phyloP scores from a whole-genome alignment of 495 filamentous ascomycete species.

The Penicillium diatomitis region DNA sequence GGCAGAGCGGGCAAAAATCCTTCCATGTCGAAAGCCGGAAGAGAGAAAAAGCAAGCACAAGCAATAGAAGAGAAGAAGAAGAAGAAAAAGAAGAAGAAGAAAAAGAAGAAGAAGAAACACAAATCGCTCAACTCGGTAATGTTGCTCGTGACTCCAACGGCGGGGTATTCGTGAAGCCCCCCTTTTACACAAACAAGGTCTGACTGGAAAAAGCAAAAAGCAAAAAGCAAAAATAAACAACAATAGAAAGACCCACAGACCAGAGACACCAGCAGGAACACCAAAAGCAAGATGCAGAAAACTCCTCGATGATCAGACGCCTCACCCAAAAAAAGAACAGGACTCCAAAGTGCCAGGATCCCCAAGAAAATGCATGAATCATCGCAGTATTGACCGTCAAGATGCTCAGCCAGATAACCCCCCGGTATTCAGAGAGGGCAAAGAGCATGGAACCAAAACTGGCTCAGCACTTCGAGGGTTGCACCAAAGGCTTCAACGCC shows the following conservation, averaged over 20 bases:
- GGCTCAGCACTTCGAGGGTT: conserved; percentile 14
- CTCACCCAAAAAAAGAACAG: too few species aligned
- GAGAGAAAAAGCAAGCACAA: not conserved
- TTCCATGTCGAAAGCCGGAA: not conserved
- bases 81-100: not conserved
- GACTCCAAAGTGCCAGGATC: too few species aligned
- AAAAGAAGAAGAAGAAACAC: not conserved
- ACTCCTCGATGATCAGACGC: too few species aligned
- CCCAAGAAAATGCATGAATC: too few species aligned
- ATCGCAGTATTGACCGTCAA: not conserved
- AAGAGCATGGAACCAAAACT: not conserved
- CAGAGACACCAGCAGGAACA: not conserved
- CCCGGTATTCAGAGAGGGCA: not conserved
- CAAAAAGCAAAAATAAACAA: conserved; percentile 2
- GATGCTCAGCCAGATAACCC: not conserved
- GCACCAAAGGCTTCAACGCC: conserved; percentile 50
- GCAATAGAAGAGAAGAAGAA: not conserved
- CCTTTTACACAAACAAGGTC: not conserved
- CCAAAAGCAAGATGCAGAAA: not conserved
- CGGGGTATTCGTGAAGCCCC: not conserved
- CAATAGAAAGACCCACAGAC: not conserved
- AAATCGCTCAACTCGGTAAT: conserved; percentile 7
- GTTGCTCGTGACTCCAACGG: conserved; percentile 7
- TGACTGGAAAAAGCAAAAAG: not conserved
- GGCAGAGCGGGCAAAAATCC: too few species aligned